These are phyloP conservation scores for Pyrenochaeta sp. DNA, from an alignment of 2,329 filamentous ascomycete species.

Conservation along the genomic window DNA sequence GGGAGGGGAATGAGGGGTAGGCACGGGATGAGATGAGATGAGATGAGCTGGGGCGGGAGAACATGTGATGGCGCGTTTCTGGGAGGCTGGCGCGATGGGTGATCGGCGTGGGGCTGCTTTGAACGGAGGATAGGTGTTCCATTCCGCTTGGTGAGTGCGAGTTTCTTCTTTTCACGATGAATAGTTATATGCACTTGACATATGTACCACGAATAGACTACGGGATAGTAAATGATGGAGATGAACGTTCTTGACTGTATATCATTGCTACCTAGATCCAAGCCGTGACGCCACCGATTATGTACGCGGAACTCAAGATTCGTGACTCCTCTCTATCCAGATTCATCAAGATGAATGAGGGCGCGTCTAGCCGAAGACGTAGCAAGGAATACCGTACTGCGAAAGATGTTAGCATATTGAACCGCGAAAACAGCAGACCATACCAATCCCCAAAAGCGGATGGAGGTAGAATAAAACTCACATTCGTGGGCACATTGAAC, in stretches of 20 bases:
- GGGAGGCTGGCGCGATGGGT: too few relatives aligned
- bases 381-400: conserved; percentile 47
- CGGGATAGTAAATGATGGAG: background rate
- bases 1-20: background rate
- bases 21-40: background rate
- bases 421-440: too few relatives aligned
- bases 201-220: too few relatives aligned
- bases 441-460: too few relatives aligned
- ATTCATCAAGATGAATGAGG: background rate
- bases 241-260: background rate
- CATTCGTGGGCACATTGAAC: conserved; percentile 46
- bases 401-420: conserved; percentile 23
- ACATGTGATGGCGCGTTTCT: background rate
- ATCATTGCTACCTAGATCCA: conserved; percentile 7
- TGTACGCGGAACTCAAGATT: background rate
- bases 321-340: background rate
- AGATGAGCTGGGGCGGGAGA: background rate
- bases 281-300: background rate
- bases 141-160: too few relatives aligned
- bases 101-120: too few relatives aligned
- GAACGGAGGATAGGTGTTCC: too few relatives aligned
- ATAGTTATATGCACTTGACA: too few relatives aligned
- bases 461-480: conserved; percentile 19
- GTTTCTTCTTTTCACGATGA: too few relatives aligned
- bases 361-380: conserved; percentile 40